phyloP scores from a whole-genome alignment of 129 eudicot species.

The Scalesia atractyloides region DNA sequence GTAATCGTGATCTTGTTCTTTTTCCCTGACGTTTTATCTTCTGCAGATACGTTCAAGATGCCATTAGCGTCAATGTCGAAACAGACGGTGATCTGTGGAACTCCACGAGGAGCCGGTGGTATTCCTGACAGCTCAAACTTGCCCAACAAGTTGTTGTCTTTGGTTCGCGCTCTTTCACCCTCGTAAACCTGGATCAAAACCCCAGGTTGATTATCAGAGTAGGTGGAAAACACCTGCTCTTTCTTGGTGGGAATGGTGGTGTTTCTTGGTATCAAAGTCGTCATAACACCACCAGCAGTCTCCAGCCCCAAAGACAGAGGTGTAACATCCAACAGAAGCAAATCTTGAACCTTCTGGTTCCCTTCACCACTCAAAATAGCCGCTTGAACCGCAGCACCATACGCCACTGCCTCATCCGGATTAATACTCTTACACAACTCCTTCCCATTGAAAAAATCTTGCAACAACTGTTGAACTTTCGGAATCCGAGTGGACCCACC shows the following conservation, averaged over 20 bases:
- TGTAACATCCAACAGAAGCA: slow-evolving; percentile 69
- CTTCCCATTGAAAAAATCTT: slow-evolving; percentile 77
- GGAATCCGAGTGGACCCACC: slow-evolving; percentile 93
- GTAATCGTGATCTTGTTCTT: slow-evolving; percentile 86
- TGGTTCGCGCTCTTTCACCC: slow-evolving; percentile 72
- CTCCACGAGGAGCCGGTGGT: slow-evolving; percentile 81
- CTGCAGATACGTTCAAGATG: slow-evolving; percentile 75
- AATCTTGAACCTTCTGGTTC: slow-evolving; percentile 77
- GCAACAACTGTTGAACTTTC: slow-evolving; percentile 77
- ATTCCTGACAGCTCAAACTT: slow-evolving; percentile 81
- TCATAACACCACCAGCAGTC: slow-evolving; percentile 86
- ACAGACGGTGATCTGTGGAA: slow-evolving; percentile 74
- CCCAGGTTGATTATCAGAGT: slow-evolving; percentile 82
- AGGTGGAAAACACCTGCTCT: slow-evolving; percentile 79
- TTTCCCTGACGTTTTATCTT: slow-evolving; percentile 78
- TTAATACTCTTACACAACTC: slow-evolving; percentile 85
- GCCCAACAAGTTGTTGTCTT: slow-evolving; percentile 71
- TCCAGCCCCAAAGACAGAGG: slow-evolving; percentile 76
- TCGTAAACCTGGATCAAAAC: slow-evolving; percentile 75
- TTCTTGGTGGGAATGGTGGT: slow-evolving; percentile 90
- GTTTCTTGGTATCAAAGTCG: slow-evolving; percentile 67
- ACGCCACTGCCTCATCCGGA: slow-evolving; percentile 90
- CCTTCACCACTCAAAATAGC: slow-evolving; percentile 80
- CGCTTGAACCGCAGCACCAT: slow-evolving; percentile 84
- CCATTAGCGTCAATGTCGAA: slow-evolving; percentile 82